Base-by-base conservation (phyloP, 2,329 filamentous ascomycete species). In the Aureobasidium namibiae region DNA sequence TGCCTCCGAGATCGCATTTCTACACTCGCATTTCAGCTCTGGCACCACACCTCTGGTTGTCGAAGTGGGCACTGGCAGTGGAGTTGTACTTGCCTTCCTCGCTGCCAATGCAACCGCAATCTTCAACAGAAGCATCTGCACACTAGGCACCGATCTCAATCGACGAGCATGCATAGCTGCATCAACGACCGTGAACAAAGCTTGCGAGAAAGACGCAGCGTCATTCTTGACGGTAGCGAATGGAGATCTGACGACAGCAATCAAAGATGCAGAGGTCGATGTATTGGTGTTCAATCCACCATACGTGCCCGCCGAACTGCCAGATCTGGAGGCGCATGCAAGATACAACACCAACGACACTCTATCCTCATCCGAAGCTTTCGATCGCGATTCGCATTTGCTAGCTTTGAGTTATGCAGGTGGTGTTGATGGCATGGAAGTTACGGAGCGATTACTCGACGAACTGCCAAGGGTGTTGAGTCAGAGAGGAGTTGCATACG, bases 201-300 rank as follows among this genome's bases (percentile, higher is more conserved):
- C 59, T 42, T 58, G 54, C 34, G n/a, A 31, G 3, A 16, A 31
- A 2, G 9, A 49, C 16, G n/a, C n/a, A 18, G 38, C 24, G 11
- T n/a, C 75, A 9, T 89, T 87, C 65, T 73, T 94, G 36, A 87
- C 84, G 41, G 82, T 86, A 18, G 70, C 87, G 26, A 84, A 84
- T 61, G 86, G 83, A 1, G 90, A 97, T 69, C 79, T 99, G 0
- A 79, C 81, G 4, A 73, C 80, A 2, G 76, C 86, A 0, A 74
- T 95, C 41, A 79, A 81, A 8, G 69, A 75, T 0, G 76, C 79
- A 2, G 73, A 75, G 39, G 81, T 95, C 5, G 94, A 99, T 69
- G 81, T 99, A 11, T 80, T 99, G 63, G 81, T 99, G 29, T 99
- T 97, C 80, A 99, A 99, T 70, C 94, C 94, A 56, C 94, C 94